A percentile compares a stretch with the other conserved stretches of the same genome.
Conservation (phyloP, 2,329 filamentous ascomycete genomes). For the Fusarium sublunatum region DNA sequence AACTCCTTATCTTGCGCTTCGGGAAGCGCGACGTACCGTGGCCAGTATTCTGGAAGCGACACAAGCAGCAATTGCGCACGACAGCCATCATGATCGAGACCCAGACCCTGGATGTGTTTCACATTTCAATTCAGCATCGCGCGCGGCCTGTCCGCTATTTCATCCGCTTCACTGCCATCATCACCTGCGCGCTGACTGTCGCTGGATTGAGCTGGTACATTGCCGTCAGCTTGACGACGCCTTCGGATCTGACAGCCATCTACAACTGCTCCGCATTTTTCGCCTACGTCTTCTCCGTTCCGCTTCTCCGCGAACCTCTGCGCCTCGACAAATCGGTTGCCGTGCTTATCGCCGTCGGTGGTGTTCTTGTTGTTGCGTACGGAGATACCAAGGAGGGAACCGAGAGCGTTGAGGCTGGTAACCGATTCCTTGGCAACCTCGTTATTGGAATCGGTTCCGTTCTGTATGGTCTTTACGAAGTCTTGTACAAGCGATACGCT, state of each 20-base stretch:
- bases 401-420: slow-evolving; percentile 65
- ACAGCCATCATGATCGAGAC: slow-evolving; percentile 85
- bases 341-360: slow-evolving; percentile 86
- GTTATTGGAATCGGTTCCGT: slow-evolving; percentile 92
- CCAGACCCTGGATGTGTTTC: slow-evolving; percentile 75
- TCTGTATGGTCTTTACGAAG: slow-evolving; percentile 96
- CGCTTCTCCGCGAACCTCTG: slow-evolving; percentile 85
- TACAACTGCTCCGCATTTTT: slow-evolving; percentile 99
- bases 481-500: slow-evolving; percentile 92
- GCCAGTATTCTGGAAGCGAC: slow-evolving; percentile 82
- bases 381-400: slow-evolving; percentile 71
- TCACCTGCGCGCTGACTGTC: slow-evolving; percentile 87
- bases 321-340: slow-evolving; percentile 86
- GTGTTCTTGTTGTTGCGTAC: slow-evolving; percentile 95
- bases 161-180: slow-evolving; percentile 78
- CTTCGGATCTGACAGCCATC: slow-evolving; percentile 94
- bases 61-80: slow-evolving; percentile 62
- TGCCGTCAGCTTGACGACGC: slow-evolving; percentile 91
- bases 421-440: slow-evolving; percentile 84
- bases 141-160: slow-evolving; percentile 73
- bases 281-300: slow-evolving; percentile 95
- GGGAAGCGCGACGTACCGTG: slow-evolving; percentile 84
- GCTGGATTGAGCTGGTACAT: slow-evolving; percentile 96
- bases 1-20: slow-evolving; percentile 82
- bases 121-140: slow-evolving; percentile 51